Conservation (phyloP, 345 rosid genomes). For the Citrus reticulata region DNA sequence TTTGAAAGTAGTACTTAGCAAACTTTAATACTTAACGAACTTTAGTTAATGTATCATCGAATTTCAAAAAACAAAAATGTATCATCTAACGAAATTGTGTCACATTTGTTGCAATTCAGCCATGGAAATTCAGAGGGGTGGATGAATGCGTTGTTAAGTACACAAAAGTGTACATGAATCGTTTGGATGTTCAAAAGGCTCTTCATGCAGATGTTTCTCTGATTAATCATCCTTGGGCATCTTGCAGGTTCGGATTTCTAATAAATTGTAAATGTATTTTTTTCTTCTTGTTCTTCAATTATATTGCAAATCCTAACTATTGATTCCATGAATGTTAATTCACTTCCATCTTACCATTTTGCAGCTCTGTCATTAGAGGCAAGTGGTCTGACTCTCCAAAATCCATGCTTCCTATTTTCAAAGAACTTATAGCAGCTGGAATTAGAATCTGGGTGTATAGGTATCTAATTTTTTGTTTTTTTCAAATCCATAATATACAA, state of each 20-base stretch:
- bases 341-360: background rate
- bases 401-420: constrained; percentile 70
- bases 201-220: constrained; percentile 55
- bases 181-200: constrained; percentile 57
- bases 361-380: constrained; percentile 38
- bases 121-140: constrained; percentile 69
- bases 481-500: background rate
- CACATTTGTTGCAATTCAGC: constrained; percentile 25
- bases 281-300: background rate
- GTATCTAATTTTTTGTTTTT: constrained; percentile 19
- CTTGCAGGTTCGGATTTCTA: constrained; percentile 48
- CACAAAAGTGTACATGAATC: constrained; percentile 59
- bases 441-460: constrained; percentile 87
- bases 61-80: too few species aligned
- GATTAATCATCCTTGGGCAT: constrained; percentile 37
- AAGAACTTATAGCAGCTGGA: constrained; percentile 54
- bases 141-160: constrained; percentile 58
- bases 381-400: constrained; percentile 81
- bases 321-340: background rate
- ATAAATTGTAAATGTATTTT: too few species aligned
- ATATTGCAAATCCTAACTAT: background rate
- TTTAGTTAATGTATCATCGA: too few species aligned
- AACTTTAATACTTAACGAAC: too few species aligned
- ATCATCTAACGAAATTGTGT: background rate
- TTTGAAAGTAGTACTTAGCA: background rate